Evolutionary conservation across 1,284 basidiomycete species (phyloP).

Genomic region (Phenoliferia sp.): DNA sequence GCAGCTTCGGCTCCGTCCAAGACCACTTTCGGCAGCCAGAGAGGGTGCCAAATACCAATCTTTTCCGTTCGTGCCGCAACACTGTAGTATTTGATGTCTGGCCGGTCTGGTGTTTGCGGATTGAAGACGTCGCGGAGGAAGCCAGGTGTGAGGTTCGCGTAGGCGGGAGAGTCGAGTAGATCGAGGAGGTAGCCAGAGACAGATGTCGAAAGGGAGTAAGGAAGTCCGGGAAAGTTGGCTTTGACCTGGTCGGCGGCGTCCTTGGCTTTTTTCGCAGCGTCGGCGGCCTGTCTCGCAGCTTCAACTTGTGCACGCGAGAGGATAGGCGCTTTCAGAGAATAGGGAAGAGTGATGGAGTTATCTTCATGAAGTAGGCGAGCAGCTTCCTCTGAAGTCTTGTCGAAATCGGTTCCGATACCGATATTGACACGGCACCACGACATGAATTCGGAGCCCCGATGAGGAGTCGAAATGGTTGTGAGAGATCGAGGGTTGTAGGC

Average conservation of each 20-base stretch:
- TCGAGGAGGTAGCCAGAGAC: conserved; percentile 86
- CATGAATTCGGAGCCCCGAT: conserved; percentile 97
- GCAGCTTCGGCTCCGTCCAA: conserved; percentile 64
- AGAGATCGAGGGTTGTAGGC: conserved; percentile 83
- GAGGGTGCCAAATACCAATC: conserved; percentile 82
- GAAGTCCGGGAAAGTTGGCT: conserved; percentile 27
- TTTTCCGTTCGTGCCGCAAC: conserved; percentile 71
- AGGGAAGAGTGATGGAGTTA: conserved; percentile 41
- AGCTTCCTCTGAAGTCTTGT: conserved; percentile 32
- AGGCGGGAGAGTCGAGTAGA: conserved; percentile 92
- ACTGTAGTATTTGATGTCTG: conserved; percentile 80
- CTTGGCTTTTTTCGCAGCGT: conserved; percentile 14
- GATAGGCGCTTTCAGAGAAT: conserved; percentile 50
- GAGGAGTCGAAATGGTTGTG: conserved; percentile 88
- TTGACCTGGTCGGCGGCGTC: conserved; percentile 13
- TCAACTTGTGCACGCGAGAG: conserved; percentile 39
- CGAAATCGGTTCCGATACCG: conserved; percentile 60
- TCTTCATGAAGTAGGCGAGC: conserved; percentile 37
- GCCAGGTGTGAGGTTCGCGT: conserved; percentile 84
- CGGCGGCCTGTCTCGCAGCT: conserved; percentile 15
- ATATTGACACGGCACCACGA: conserved; percentile 95
- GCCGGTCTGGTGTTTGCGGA: conserved; percentile 76
- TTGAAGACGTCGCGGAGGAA: conserved; percentile 88
- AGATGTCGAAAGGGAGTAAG: conserved; percentile 59
- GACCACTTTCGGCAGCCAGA: conserved; percentile 94